Conservation (phyloP, 768 basidiomycete genomes). For the Sporobolomyces phaffii region DNA sequence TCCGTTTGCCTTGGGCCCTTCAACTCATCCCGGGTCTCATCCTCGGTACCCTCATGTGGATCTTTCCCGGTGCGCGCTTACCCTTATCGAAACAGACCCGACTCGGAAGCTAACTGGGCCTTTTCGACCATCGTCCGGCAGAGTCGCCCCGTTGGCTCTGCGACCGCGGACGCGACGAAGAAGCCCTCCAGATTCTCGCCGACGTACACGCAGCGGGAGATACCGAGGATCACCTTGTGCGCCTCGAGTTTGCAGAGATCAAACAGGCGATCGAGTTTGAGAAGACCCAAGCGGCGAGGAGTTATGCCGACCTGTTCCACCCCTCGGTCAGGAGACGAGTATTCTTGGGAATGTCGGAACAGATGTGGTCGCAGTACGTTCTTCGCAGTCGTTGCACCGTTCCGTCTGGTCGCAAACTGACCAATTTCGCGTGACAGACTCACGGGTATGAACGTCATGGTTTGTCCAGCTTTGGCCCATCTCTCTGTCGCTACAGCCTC, state of each 20-base stretch:
- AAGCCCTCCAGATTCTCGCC: slow-evolving; percentile 66
- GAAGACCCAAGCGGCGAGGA: slow-evolving; percentile 52
- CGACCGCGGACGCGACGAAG: slow-evolving; percentile 40
- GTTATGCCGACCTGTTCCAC: slow-evolving; percentile 62
- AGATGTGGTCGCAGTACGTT: slow-evolving; percentile 59
- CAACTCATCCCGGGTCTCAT: slow-evolving; percentile 73
- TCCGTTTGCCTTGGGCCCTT: slow-evolving; percentile 47
- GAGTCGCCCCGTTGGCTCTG: slow-evolving; percentile 61
- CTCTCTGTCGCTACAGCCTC: neutral
- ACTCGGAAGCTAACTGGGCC: neutral
- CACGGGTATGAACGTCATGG: slow-evolving; percentile 69
- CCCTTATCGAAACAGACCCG: neutral
- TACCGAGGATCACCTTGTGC: slow-evolving; percentile 57
- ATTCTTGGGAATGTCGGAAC: slow-evolving; percentile 61
- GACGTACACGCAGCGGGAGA: slow-evolving; percentile 68
- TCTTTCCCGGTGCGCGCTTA: slow-evolving; percentile 53
- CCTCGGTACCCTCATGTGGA: slow-evolving; percentile 60
- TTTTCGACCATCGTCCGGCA: slow-evolving; percentile 41
- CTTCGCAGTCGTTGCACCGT: neutral
- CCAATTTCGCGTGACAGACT: slow-evolving; percentile 47
- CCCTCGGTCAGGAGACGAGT: slow-evolving; percentile 65
- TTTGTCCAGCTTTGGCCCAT: slow-evolving; percentile 41
- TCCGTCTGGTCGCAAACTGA: neutral
- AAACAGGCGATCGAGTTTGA: slow-evolving; percentile 46
- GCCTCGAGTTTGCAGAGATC: slow-evolving; percentile 56